Evolutionary conservation across 345 rosid species (phyloP).

Genomic region (Lepidium africanum): DNA sequence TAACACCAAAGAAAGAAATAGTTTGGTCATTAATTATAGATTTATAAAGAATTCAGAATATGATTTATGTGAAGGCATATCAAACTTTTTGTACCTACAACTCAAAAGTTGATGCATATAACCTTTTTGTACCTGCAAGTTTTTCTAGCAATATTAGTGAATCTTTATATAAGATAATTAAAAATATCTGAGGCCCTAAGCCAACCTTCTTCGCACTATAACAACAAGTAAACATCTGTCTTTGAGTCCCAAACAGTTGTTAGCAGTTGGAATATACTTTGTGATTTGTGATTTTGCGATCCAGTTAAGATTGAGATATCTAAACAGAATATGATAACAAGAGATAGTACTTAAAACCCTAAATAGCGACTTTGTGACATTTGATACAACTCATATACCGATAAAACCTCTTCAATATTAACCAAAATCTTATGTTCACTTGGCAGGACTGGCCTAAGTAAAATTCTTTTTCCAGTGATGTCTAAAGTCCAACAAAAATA

Average conservation of each 20-base stretch:
- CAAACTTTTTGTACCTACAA: background rate
- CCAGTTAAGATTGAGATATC: background rate
- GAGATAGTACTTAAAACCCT: background rate
- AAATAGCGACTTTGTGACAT: background rate
- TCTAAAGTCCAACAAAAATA: too few species aligned
- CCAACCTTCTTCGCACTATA: too few species aligned
- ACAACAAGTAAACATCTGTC: too few species aligned
- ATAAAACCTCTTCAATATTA: too few species aligned
- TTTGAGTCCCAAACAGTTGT: background rate
- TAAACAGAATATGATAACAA: background rate
- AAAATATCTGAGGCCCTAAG: background rate
- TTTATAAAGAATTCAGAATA: background rate
- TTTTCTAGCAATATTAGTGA: background rate
- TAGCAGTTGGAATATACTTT: background rate
- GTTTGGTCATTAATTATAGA: background rate
- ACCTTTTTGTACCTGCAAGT: background rate
- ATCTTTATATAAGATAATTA: background rate
- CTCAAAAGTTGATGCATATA: background rate
- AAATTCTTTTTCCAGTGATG: too few species aligned
- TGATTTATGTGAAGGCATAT: background rate
- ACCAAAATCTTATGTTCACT: too few species aligned
- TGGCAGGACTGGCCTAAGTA: too few species aligned
- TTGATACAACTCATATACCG: background rate
- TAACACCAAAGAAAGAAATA: too few species aligned
- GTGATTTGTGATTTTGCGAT: background rate